Conservation (phyloP, 2,329 filamentous ascomycete genomes). For the Aspergillus fumigatiaffinis region DNA sequence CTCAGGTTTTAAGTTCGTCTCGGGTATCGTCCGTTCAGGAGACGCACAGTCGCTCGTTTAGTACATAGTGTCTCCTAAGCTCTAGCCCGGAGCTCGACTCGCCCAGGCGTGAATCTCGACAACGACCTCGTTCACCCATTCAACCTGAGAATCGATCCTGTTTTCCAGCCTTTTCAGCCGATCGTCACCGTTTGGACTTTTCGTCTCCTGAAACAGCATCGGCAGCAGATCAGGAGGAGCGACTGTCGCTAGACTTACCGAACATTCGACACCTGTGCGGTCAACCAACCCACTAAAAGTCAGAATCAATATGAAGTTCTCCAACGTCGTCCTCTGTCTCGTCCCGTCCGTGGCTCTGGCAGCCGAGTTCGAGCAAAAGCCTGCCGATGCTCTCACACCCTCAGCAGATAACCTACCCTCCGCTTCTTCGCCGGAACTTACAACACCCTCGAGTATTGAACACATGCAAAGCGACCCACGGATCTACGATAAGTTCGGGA, state of each 20-base stretch:
- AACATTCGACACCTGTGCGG: neutral
- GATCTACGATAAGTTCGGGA: neutral
- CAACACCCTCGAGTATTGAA: slow-evolving; percentile 5
- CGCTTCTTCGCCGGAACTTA: slow-evolving; percentile 10
- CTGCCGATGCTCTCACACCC: slow-evolving; percentile 21
- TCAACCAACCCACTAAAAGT: neutral
- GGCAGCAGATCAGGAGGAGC: neutral
- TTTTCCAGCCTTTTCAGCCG: too few relatives aligned
- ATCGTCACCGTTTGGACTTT: too few relatives aligned
- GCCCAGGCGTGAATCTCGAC: too few relatives aligned
- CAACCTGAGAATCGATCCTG: too few relatives aligned
- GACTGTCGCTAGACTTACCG: neutral
- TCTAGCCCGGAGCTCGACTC: neutral
- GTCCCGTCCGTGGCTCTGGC: slow-evolving; percentile 21
- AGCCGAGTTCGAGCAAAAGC: slow-evolving; percentile 21
- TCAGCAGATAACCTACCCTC: slow-evolving; percentile 16
- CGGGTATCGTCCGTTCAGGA: neutral
- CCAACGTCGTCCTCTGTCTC: slow-evolving; percentile 14
- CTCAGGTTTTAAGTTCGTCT: neutral
- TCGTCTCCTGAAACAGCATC: neutral
- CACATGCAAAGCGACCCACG: neutral
- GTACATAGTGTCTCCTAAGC: neutral
- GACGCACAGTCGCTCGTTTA: neutral
- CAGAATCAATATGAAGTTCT: slow-evolving; percentile 15
- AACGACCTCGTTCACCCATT: too few relatives aligned